Conservation (phyloP, 768 basidiomycete species). For the Pleurotus ostreatus region DNA sequence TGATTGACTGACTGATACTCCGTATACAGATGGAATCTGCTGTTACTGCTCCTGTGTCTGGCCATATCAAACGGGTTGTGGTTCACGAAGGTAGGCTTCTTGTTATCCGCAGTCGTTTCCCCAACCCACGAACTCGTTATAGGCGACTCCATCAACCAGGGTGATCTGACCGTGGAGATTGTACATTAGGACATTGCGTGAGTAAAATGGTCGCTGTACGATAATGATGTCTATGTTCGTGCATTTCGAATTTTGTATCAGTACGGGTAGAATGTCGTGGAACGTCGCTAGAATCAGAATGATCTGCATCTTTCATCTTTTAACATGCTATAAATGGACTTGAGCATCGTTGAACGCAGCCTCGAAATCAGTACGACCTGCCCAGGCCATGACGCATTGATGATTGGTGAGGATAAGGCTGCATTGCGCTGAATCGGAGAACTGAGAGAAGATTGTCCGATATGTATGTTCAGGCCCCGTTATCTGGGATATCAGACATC, state of each 20-base stretch:
- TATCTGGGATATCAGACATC: too few species aligned
- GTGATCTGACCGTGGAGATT: conserved; percentile 89
- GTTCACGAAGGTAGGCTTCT: conserved; percentile 69
- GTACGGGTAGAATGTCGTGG: conserved; percentile 2
- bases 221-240: not conserved
- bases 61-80: conserved; percentile 90
- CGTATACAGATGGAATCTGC: conserved; percentile 87
- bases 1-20: conserved; percentile 14
- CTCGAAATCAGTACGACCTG: too few species aligned
- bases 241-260: not conserved
- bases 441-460: too few species aligned
- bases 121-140: conserved; percentile 3
- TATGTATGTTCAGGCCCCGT: too few species aligned
- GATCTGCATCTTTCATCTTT: not conserved
- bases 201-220: not conserved
- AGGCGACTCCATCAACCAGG: conserved; percentile 95
- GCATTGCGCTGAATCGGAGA: too few species aligned
- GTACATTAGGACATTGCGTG: conserved; percentile 42
- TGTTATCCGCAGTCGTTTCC: conserved; percentile 13
- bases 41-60: conserved; percentile 94
- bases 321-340: not conserved
- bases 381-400: too few species aligned
- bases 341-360: not conserved
- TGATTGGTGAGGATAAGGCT: too few species aligned
- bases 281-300: conserved; percentile 3